phyloP scores from a whole-genome alignment of 73 alveolate species.

The Stentor coeruleus region DNA sequence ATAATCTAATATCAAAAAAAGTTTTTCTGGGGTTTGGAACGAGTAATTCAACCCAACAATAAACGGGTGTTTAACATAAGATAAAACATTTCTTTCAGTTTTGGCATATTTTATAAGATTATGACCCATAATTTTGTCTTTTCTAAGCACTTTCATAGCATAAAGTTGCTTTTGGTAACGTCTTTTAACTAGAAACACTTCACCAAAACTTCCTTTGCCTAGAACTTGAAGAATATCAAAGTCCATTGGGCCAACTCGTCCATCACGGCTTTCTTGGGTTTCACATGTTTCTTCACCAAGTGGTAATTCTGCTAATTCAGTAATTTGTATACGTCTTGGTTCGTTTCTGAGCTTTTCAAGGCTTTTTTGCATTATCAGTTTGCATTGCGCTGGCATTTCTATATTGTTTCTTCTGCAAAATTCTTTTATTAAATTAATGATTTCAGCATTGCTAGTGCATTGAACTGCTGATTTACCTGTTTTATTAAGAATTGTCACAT shows the following conservation, averaged over 20 bases:
- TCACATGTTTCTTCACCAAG: no score
- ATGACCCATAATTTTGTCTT: conserved; percentile 78
- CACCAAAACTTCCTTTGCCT: conserved; percentile 91
- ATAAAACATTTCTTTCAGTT: conserved; percentile 92
- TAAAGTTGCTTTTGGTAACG: conserved; percentile 57
- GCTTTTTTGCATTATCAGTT: not conserved
- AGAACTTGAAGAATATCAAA: conserved; percentile 63
- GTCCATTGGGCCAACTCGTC: conserved; percentile 52
- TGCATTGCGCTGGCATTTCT: not conserved
- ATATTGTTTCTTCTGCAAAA: not conserved
- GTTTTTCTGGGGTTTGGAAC: conserved; percentile 61
- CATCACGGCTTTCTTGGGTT: no score
- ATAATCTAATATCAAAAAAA: conserved; percentile 76
- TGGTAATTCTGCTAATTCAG: not conserved
- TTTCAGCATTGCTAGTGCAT: not conserved
- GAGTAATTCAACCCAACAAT: conserved; percentile 91
- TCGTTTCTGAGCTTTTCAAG: no score
- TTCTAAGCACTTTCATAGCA: conserved; percentile 93
- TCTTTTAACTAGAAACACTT: conserved; percentile 79
- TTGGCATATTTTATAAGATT: conserved; percentile 84
- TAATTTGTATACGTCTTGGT: not conserved
- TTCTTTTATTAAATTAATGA: not conserved
- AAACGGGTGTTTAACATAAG: conserved; percentile 86
- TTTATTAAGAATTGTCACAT: not conserved
- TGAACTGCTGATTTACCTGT: not conserved